Conservation (phyloP, 768 basidiomycete genomes). For the Kwoniella bestiolae region DNA sequence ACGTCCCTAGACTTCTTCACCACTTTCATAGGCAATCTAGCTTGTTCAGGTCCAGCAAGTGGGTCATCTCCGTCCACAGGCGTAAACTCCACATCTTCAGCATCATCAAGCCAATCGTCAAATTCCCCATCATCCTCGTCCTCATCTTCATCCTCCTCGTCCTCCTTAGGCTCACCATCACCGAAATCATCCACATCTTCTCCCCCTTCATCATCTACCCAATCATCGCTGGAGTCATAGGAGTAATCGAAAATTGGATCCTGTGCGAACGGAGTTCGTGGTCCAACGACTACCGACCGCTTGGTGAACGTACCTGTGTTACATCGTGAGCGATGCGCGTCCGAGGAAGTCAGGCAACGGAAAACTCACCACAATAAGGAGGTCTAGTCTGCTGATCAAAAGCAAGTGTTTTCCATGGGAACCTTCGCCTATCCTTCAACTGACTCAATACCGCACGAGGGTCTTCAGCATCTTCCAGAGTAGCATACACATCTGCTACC, state of each 20-base stretch:
- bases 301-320: constrained; percentile 78
- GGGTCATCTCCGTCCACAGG: constrained; percentile 21
- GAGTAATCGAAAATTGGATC: constrained; percentile 85
- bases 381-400: constrained; percentile 85
- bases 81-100: constrained; percentile 65
- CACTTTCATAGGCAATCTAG: constrained; percentile 36
- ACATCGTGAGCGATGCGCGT: too few relatives aligned
- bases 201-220: constrained; percentile 81
- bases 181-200: constrained; percentile 63
- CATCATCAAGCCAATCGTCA: constrained; percentile 78
- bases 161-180: constrained; percentile 65
- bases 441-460: constrained; percentile 69
- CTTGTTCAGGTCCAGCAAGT: constrained; percentile 15
- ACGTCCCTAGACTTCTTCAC: constrained; percentile 43
- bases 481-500: constrained; percentile 42
- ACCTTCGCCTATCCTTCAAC: constrained; percentile 66
- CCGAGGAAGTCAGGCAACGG: too few relatives aligned
- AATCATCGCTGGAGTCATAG: constrained; percentile 94
- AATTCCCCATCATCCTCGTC: constrained; percentile 68
- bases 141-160: constrained; percentile 63
- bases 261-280: constrained; percentile 78
- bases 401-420: constrained; percentile 80
- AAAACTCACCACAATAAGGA: constrained; percentile 82
- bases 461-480: constrained; percentile 66
- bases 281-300: constrained; percentile 74